Conservation (phyloP, 176 grass and related monocot genomes). For the Musa acuminata region DNA sequence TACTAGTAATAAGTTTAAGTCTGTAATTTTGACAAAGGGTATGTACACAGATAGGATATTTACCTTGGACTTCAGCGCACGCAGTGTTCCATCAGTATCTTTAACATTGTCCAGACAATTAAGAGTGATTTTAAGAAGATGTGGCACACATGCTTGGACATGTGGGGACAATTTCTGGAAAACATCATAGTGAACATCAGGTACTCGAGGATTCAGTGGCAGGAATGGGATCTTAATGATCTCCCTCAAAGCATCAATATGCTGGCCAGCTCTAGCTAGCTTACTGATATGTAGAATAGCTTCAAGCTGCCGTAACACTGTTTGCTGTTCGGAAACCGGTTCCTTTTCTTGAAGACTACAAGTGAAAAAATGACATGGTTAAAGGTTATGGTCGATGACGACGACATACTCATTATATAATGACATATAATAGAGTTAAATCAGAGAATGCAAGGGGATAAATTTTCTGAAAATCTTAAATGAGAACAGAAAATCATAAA, state of each 20-base stretch:
- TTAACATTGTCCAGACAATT: conserved; percentile 76
- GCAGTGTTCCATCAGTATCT: conserved; percentile 68
- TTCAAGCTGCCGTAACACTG: conserved; percentile 70
- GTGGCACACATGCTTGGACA: conserved; percentile 83
- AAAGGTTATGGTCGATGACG: conserved; percentile 5
- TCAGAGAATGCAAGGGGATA: no score
- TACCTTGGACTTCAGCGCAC: conserved; percentile 76
- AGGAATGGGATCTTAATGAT: conserved; percentile 74
- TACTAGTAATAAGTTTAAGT: background rate
- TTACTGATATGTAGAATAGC: conserved; percentile 63
- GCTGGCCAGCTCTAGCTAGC: conserved; percentile 59
- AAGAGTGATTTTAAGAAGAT: conserved; percentile 73
- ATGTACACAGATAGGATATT: background rate
- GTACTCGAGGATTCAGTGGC: conserved; percentile 50
- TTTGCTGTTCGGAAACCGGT: conserved; percentile 69
- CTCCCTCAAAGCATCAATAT: conserved; percentile 76
- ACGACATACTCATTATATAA: background rate
- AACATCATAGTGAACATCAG: conserved; percentile 58
- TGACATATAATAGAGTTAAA: background rate
- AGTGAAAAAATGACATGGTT: conserved; percentile 8
- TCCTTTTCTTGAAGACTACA: conserved; percentile 79
- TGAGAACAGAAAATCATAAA: no score
- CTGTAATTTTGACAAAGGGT: background rate
- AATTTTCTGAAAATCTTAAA: no score
- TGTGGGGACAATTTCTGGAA: conserved; percentile 65